Evolutionary conservation across 352 stramenopile species (phyloP).

Genomic region (Lagenidium giganteum): DNA sequence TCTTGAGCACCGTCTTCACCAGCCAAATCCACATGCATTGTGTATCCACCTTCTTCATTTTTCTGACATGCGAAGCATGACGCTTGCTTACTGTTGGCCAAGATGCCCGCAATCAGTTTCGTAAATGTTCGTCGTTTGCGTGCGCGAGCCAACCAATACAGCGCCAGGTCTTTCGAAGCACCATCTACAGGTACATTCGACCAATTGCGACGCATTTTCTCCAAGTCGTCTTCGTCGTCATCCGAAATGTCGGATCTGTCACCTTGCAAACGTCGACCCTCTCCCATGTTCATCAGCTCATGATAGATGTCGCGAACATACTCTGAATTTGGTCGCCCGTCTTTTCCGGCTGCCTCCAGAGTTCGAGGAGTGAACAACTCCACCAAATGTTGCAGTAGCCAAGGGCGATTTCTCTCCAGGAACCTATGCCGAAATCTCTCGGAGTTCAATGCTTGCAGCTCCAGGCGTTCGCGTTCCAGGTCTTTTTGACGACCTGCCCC

Average conservation of each 20-base stretch:
- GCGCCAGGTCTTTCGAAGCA: constrained; percentile 81
- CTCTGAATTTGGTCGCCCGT: constrained; percentile 87
- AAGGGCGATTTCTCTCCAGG: constrained; percentile 95
- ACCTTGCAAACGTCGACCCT: constrained; percentile 79
- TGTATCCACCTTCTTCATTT: constrained; percentile 51
- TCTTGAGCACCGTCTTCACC: constrained; percentile 69
- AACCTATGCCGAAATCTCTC: constrained; percentile 96
- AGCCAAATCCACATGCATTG: constrained; percentile 81
- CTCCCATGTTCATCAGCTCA: constrained; percentile 92
- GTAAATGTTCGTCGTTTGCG: constrained; percentile 90
- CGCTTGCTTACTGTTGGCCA: constrained; percentile 76
- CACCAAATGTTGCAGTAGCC: constrained; percentile 95
- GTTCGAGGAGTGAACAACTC: constrained; percentile 94
- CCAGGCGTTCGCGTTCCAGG: constrained; percentile 93
- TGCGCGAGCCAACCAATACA: constrained; percentile 92
- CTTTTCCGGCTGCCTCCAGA: constrained; percentile 49
- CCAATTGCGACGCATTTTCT: constrained; percentile 84
- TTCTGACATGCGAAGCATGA: constrained; percentile 83
- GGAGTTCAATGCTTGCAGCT: constrained; percentile 96
- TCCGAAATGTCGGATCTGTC: constrained; percentile 92
- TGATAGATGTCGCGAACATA: constrained; percentile 96
- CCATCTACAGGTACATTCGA: constrained; percentile 81
- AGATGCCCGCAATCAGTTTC: constrained; percentile 84
- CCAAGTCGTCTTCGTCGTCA: constrained; percentile 89
- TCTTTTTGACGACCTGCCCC: constrained; percentile 92